Evolutionary conservation across 2,329 filamentous ascomycete genomes (phyloP), one percentile per base, ranked within the genome.

Genomic region (Aphanocladium album): DNA sequence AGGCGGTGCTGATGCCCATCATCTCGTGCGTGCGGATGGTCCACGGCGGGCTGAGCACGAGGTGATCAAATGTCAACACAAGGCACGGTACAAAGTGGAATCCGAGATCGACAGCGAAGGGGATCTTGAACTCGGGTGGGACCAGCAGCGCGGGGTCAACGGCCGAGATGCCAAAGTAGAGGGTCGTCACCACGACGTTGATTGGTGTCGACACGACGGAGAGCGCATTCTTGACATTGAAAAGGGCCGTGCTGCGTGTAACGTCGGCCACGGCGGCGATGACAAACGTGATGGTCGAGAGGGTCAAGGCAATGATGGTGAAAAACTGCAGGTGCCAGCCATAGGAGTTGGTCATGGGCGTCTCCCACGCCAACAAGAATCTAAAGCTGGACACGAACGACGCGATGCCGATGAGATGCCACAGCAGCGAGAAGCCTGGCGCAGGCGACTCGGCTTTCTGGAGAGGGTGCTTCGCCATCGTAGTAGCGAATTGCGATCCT

Each of bases 21-120:
- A 86, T 83, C 1, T 81, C 79, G n/a, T 85, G 77, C 8, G 79
- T 79, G 11, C 80, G 78, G 62, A 89, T 83, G 0, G 86, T 86
- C 85, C 88, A 91, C 1, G 89, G 89, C 12, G 89, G 89, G 51
- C 85, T 89, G 50, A 91, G 78, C 43, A 91, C 77, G 19, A 91
- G 70, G 17, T 89, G 74, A 69, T 93, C 89, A 45, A 87, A 65
- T 0, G 80, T 77, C 55, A 92, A 74, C 50, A 90, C 78, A 17
- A 90, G 71, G 21, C 87, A 80, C 2, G 89, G 89, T 56, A 86
- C 81, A 23, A 84, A 79, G 70, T 90, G 87, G 67, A 89, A 88
- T 41, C 85, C 83, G 12, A 88, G 67, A 70, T 91, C 88, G 17
- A 82, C 79, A 25, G 79, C 64, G 30, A 84, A 73, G 8, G 80